Conservation (phyloP, 1,139 yeast genomes). For the Blastobotrys raffinosifermentans region DNA sequence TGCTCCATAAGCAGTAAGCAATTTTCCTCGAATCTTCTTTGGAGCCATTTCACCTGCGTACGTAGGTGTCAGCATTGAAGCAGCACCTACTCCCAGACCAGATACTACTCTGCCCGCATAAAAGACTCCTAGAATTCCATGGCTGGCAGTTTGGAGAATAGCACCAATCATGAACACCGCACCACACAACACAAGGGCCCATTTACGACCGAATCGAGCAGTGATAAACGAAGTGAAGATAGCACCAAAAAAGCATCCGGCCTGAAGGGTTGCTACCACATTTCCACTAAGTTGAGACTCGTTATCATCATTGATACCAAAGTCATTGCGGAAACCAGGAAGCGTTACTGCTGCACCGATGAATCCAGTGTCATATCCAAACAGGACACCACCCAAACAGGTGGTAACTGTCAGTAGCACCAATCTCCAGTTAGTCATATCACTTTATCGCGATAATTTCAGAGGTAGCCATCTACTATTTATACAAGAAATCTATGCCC, state of each 20-base stretch:
- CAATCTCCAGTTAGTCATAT: conserved; percentile 22
- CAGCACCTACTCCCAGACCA: conserved; percentile 60
- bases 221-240: conserved; percentile 37
- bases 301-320: conserved; percentile 29
- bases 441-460: neutral
- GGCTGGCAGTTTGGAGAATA: conserved; percentile 41
- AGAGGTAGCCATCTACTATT: neutral
- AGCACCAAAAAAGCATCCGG: conserved; percentile 44
- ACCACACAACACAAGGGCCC: conserved; percentile 35
- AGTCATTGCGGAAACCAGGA: conserved; percentile 35
- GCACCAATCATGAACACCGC: conserved; percentile 49
- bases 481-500: too few species aligned
- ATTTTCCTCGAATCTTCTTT: conserved; percentile 48
- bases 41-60: conserved; percentile 62
- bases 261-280: conserved; percentile 41
- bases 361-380: conserved; percentile 44
- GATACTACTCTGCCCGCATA: conserved; percentile 49
- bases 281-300: conserved; percentile 21
- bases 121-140: conserved; percentile 15
- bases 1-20: conserved; percentile 54
- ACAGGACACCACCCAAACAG: conserved; percentile 38
- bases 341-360: conserved; percentile 41
- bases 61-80: conserved; percentile 57
- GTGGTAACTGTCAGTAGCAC: conserved; percentile 32
- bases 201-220: conserved; percentile 36